Conservation (phyloP, 768 basidiomycete species). For the Lenzites betulinus region DNA sequence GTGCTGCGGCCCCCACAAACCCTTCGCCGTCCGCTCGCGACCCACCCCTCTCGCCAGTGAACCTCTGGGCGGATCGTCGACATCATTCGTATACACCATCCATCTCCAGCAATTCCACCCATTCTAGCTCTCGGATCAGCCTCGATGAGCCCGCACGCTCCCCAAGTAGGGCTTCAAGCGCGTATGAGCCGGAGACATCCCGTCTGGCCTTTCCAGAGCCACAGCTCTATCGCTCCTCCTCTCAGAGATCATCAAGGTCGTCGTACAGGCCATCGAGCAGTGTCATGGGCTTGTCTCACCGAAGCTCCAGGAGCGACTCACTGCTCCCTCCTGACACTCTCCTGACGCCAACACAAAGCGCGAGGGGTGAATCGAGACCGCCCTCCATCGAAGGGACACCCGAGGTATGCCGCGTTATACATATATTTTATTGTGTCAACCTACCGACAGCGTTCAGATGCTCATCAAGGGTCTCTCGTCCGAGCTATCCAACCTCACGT, state of each 20-base stretch:
- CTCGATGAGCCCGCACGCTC: conserved; percentile 31
- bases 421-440: conserved; percentile 2
- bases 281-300: conserved; percentile 19
- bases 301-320: conserved; percentile 30
- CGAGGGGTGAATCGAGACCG: conserved; percentile 28
- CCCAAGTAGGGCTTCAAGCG: conserved; percentile 43
- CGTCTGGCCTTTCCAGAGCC: conserved; percentile 31
- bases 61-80: conserved; percentile 37
- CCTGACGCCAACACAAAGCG: conserved; percentile 12
- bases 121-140: conserved; percentile 23
- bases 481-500: conserved; percentile 30
- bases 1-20: conserved; percentile 35
- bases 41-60: conserved; percentile 35
- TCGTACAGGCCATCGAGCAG: conserved; percentile 13
- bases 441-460: conserved; percentile 20
- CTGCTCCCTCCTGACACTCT: conserved; percentile 18
- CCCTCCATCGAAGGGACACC: conserved; percentile 32
- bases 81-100: conserved; percentile 17
- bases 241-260: conserved; percentile 24
- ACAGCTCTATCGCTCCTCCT: conserved; percentile 29
- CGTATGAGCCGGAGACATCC: conserved; percentile 31
- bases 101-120: conserved; percentile 21
- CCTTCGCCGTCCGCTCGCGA: conserved; percentile 33
- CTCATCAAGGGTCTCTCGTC: conserved; percentile 21
- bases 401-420: conserved; percentile 22